Conservation (phyloP, 208 protist genomes). For the Tritrichomonas musculus region DNA sequence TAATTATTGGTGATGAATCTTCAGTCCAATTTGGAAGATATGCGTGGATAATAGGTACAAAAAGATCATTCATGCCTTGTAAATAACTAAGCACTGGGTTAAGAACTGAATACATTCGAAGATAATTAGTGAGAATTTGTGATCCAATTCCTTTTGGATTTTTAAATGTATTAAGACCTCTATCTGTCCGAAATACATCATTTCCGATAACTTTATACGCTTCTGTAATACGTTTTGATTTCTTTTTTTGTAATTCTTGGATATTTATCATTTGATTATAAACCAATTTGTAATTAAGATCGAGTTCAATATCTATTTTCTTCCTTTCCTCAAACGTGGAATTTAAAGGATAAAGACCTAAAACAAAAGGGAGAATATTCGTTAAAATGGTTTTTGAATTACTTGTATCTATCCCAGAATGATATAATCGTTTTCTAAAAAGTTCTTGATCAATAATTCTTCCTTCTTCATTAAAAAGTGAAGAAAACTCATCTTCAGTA, state of each 20-base stretch:
- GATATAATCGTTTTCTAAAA: not conserved
- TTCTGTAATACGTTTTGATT: not conserved
- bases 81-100: not conserved
- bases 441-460: not conserved
- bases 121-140: not conserved
- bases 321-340: not conserved
- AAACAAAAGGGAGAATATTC: not conserved
- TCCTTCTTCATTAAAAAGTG: not conserved
- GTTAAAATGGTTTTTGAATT: not conserved
- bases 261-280: not conserved
- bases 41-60: not conserved
- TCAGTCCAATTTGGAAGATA: conserved; percentile 19
- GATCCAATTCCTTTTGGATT: not conserved
- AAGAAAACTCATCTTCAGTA: not conserved
- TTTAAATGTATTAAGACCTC: not conserved
- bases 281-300: not conserved
- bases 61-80: conserved; percentile 31
- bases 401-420: not conserved
- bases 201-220: not conserved
- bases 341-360: not conserved
- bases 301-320: not conserved
- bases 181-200: not conserved
- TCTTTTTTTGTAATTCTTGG: not conserved
- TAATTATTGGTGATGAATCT: not conserved
- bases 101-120: not conserved